phyloP scores from a whole-genome alignment of 2,329 filamentous ascomycete genomes.

The Pyricularia pennisetigena region DNA sequence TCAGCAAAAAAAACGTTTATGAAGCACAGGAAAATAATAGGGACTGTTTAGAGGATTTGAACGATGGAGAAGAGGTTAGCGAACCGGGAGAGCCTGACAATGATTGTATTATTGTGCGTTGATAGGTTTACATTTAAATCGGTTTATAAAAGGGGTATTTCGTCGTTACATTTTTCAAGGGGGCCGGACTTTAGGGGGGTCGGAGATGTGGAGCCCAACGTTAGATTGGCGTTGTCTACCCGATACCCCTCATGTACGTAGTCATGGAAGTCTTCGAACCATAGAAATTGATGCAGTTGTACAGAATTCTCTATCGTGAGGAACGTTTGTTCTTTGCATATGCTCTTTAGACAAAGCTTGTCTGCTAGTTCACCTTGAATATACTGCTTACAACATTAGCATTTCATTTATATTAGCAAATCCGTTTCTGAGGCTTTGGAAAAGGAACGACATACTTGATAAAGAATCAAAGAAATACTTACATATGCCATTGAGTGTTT shows the following conservation, averaged over 20 bases:
- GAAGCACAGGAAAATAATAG: too few species aligned
- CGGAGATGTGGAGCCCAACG: too few species aligned
- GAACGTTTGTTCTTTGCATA: constrained; percentile 6
- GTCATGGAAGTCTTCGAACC: constrained; percentile 8
- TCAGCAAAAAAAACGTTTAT: too few species aligned
- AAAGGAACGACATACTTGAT: too few species aligned
- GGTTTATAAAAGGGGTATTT: too few species aligned
- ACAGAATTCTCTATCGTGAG: constrained; percentile 8
- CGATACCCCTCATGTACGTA: constrained; percentile 5
- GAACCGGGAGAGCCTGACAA: too few species aligned
- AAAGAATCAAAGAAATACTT: constrained; percentile 2
- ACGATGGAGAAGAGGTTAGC: too few species aligned
- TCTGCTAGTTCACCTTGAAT: constrained; percentile 7
- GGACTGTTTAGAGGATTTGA: too few species aligned
- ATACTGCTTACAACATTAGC: constrained; percentile 5
- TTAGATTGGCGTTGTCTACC: constrained; percentile 6
- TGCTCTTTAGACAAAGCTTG: constrained; percentile 4
- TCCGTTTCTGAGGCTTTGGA: background rate
- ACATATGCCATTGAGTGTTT: constrained; percentile 7
- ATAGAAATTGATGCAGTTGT: constrained; percentile 6
- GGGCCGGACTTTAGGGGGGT: too few species aligned
- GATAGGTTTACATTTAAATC: too few species aligned
- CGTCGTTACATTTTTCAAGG: too few species aligned
- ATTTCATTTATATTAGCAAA: background rate
- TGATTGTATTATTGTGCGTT: too few species aligned